phyloP scores from a whole-genome alignment of 2,329 filamentous ascomycete species.

The Aspergillus costaricaensis region DNA sequence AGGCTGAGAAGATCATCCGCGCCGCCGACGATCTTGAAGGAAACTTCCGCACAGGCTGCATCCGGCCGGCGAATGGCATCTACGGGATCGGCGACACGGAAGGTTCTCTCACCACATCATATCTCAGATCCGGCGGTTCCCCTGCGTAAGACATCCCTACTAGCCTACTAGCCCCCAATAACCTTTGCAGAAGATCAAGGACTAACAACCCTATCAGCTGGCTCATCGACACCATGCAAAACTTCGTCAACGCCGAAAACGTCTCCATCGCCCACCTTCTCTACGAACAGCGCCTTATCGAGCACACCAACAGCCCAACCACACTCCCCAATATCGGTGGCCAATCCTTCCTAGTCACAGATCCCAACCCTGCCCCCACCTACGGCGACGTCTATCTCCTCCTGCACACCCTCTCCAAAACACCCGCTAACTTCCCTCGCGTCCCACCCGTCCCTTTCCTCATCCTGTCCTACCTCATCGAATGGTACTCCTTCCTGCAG shows the following conservation, averaged over 20 bases:
- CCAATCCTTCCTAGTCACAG: constrained; percentile 54
- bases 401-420: constrained; percentile 32
- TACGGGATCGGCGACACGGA: constrained; percentile 52
- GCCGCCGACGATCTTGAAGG: constrained; percentile 40
- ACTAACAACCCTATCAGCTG: constrained; percentile 35
- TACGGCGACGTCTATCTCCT: constrained; percentile 37
- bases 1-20: constrained; percentile 55
- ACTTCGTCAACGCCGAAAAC: constrained; percentile 55
- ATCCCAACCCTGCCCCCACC: constrained; percentile 48
- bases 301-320: constrained; percentile 25
- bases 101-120: constrained; percentile 40
- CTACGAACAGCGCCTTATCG: constrained; percentile 55
- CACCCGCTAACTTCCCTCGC: constrained; percentile 30
- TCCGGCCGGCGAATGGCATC: constrained; percentile 57
- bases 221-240: constrained; percentile 50
- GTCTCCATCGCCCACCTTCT: constrained; percentile 57
- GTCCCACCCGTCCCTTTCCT: constrained; percentile 31
- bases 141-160: constrained; percentile 32
- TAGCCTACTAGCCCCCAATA: too few species aligned
- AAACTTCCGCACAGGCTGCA: constrained; percentile 55
- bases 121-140: constrained; percentile 41
- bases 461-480: constrained; percentile 34
- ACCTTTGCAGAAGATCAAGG: not conserved
- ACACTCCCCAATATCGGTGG: constrained; percentile 41
- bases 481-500: constrained; percentile 34